Base-by-base conservation (phyloP, 331 rosid species). In the Saraca asoca region DNA sequence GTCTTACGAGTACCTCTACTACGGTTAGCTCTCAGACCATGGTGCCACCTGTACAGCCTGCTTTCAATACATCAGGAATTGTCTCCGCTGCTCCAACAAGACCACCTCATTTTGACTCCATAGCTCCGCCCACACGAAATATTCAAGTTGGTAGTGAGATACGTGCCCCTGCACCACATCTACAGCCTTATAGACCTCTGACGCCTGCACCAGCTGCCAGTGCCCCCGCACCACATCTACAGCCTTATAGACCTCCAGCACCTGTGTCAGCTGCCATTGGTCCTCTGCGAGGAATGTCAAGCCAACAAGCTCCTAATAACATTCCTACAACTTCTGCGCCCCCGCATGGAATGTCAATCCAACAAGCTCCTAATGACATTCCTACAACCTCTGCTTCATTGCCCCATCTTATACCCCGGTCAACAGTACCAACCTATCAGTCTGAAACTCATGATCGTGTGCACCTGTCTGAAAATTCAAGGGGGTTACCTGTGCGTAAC, bases 141-240 rank as follows among this genome's bases (percentile, higher is more conserved):
- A 72, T 69, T 66, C 95, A 68, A 76, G 68, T 70, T 50, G 71
- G 79, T 15, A 58, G 82, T 39, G 74, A 64, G 62, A 64, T 84
- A 24, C 94, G 89, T 13, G 69, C 84, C 46, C 94, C 89, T 6
- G 89, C 94, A 44, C 97, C 94, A 4, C 97, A 91, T 78, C 82
- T 84, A 51, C 87, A 72, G 66, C 78, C 85, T 54, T 85, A 57
- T 75, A 74, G 88, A 62, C 77, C 92, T 31, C 38, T 88, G 7
- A 70, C 81, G 19, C 48, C 76, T 15, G 43, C 57, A 39, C 53
- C 76, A n/a, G 10, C 70, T 19, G n/a, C 76, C 39, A 57, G 39
- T 68, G 66, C 19, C 33, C 31, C 77, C 16, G 69, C 94, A 43
- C 97, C 94, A 4, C 97, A 91, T 78, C 82, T 84, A 51, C 87